These are phyloP conservation scores for Coemansia sp. DNA, from an alignment of 192 early-diverging fungal genomes.

Conservation along the genomic window DNA sequence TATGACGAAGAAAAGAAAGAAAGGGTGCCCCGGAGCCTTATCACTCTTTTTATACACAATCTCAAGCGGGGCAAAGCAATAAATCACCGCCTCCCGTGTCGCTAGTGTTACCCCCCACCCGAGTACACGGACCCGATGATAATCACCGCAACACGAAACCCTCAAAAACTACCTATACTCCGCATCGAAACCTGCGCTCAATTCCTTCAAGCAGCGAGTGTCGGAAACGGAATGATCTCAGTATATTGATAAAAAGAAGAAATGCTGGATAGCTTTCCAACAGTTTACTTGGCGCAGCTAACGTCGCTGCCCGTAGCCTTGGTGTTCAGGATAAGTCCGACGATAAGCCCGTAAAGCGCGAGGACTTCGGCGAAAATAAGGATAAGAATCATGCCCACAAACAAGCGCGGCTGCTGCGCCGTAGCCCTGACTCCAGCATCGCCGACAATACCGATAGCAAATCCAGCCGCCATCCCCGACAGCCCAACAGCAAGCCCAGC, in stretches of 20 bases:
- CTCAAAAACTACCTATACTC: too few species aligned
- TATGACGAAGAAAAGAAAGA: background rate
- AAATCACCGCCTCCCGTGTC: too few species aligned
- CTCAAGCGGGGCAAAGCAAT: too few species aligned
- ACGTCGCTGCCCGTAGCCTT: conserved; percentile 58
- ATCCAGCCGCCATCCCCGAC: conserved; percentile 83
- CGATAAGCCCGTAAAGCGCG: conserved; percentile 84
- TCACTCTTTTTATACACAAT: too few species aligned
- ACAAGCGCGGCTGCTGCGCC: conserved; percentile 76
- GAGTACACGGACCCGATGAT: too few species aligned
- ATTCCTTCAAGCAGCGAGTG: too few species aligned
- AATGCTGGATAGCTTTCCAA: too few species aligned
- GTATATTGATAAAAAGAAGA: too few species aligned
- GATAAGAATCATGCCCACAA: conserved; percentile 84
- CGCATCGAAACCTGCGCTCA: too few species aligned
- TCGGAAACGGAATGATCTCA: too few species aligned
- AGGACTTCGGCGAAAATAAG: conserved; percentile 89
- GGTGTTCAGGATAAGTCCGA: conserved; percentile 82
- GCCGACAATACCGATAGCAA: conserved; percentile 88
- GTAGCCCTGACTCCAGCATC: conserved; percentile 83
- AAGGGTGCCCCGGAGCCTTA: background rate
- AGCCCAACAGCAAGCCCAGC: conserved; percentile 80
- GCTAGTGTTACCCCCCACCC: too few species aligned
- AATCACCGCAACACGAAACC: too few species aligned
- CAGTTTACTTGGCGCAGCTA: conserved; percentile 44